A percentile compares a stretch with the other conserved stretches of the same genome.
These are phyloP conservation scores for Erysiphe pulchra DNA, from an alignment of 2,329 filamentous ascomycete species.

Conservation along the genomic window DNA sequence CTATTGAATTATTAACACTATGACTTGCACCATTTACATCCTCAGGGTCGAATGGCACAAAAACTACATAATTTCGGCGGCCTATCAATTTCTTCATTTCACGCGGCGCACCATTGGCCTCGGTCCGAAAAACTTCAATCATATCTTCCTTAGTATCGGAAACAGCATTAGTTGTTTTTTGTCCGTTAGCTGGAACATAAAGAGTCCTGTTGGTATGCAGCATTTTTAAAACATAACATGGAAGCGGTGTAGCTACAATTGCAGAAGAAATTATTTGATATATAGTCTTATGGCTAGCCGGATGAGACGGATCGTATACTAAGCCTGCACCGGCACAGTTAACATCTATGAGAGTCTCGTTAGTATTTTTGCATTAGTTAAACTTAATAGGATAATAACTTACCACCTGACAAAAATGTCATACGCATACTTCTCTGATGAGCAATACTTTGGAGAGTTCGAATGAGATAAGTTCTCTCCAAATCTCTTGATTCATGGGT, in stretches of 20 bases:
- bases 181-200: conserved; percentile 79
- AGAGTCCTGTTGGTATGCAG: conserved; percentile 87
- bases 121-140: conserved; percentile 98
- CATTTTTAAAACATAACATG: conserved; percentile 69
- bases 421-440: conserved; percentile 90
- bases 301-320: conserved; percentile 78
- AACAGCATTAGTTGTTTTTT: conserved; percentile 43
- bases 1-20: conserved; percentile 5
- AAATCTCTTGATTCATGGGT: conserved; percentile 96
- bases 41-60: conserved; percentile 86
- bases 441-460: conserved; percentile 81
- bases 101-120: conserved; percentile 58
- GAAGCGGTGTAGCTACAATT: conserved; percentile 71
- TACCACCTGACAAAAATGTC: conserved; percentile 82
- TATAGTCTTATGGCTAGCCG: conserved; percentile 94
- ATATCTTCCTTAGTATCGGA: conserved; percentile 97
- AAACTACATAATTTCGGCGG: conserved; percentile 71
- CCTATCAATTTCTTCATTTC: conserved; percentile 88
- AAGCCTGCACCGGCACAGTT: conserved; percentile 80
- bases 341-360: conserved; percentile 29
- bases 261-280: conserved; percentile 90
- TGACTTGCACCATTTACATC: conserved; percentile 15
- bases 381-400: conserved; percentile 8
- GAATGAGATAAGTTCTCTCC: conserved; percentile 85
- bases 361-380: not conserved